Conservation (phyloP, 768 basidiomycete species). For the Leucogyrophana mollusca region DNA sequence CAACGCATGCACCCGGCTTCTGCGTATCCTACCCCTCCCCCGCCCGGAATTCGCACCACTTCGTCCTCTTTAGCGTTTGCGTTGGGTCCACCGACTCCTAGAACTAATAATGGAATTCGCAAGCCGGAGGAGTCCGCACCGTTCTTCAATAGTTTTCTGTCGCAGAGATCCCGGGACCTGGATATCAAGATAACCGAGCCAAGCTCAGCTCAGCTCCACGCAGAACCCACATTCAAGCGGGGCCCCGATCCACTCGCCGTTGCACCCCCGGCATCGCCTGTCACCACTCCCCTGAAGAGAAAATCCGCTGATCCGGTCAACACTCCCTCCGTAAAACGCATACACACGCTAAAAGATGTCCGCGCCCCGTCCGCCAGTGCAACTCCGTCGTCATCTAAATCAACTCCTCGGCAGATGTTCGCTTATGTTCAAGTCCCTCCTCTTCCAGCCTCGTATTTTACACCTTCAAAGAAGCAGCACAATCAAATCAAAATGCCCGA, state of each 20-base stretch:
- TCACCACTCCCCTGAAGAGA: conserved; percentile 67
- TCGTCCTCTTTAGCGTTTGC: conserved; percentile 79
- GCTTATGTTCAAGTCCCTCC: conserved; percentile 32
- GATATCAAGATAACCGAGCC: conserved; percentile 27
- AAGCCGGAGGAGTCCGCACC: conserved; percentile 55
- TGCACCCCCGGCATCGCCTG: conserved; percentile 6
- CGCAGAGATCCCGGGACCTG: conserved; percentile 49
- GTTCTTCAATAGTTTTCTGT: conserved; percentile 69
- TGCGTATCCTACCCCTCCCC: conserved; percentile 72
- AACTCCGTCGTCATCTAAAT: conserved; percentile 23
- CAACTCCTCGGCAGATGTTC: conserved; percentile 29
- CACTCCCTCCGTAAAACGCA: conserved; percentile 66
- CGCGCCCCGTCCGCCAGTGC: conserved; percentile 16
- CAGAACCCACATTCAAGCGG: conserved; percentile 26
- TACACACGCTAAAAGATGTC: conserved; percentile 24
- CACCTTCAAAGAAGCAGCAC: conserved; percentile 23
- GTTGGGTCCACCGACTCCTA: conserved; percentile 47
- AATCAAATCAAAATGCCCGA: conserved; percentile 38
- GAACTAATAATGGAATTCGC: conserved; percentile 32
- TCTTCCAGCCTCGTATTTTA: conserved; percentile 24
- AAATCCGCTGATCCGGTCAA: conserved; percentile 59
- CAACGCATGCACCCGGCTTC: conserved; percentile 59
- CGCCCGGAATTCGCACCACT: conserved; percentile 57
- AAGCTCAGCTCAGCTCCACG: conserved; percentile 26
- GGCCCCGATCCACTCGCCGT: conserved; percentile 58